Conservation (phyloP, 305 asterid genomes). For the Caryopteris hybrid region DNA sequence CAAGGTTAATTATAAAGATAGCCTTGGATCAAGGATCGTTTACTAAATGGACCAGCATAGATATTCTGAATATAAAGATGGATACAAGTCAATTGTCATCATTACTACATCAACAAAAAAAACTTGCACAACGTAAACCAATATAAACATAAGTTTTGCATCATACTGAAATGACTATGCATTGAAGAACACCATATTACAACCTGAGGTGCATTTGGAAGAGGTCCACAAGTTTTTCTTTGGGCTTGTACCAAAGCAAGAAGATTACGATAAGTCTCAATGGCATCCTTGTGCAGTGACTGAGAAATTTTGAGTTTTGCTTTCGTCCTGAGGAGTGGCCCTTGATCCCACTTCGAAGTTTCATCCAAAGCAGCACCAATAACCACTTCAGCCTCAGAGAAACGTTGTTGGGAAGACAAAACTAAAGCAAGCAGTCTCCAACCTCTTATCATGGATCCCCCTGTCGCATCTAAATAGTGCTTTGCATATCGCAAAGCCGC, state of each 20-base stretch:
- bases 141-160: not conserved
- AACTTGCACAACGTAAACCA: not conserved
- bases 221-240: constrained; percentile 69
- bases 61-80: not conserved
- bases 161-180: constrained; percentile 8
- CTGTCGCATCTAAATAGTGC: constrained; percentile 84
- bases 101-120: not conserved
- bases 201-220: constrained; percentile 62
- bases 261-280: constrained; percentile 80
- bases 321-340: constrained; percentile 79
- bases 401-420: constrained; percentile 85
- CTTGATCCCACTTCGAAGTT: constrained; percentile 96
- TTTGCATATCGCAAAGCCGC: constrained; percentile 80
- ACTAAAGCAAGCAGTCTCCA: constrained; percentile 93
- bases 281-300: constrained; percentile 70
- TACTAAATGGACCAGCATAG: not conserved
- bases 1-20: constrained; percentile 13
- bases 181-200: constrained; percentile 13
- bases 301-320: constrained; percentile 82
- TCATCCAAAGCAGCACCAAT: constrained; percentile 94
- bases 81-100: not conserved
- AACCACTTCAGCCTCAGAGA: constrained; percentile 82
- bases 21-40: not conserved
- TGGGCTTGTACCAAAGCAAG: constrained; percentile 96
- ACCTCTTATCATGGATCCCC: constrained; percentile 79